Evolutionary conservation across 257 asterid genomes (phyloP), one percentile per base, ranked within the genome.

Genomic region (Scutellaria minor): DNA sequence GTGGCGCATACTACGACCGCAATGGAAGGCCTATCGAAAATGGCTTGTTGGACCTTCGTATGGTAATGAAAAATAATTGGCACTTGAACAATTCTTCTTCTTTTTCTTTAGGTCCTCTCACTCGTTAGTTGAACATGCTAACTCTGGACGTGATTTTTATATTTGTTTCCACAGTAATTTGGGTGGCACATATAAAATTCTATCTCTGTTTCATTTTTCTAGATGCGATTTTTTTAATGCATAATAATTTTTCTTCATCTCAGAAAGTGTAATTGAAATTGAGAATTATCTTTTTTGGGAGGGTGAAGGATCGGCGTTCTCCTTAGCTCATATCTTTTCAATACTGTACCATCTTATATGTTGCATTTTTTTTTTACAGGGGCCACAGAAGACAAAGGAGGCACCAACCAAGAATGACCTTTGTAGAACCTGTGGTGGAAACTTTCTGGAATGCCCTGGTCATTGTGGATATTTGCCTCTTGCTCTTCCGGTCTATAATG

Each of bases 1-100:
- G 64, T 4, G 95, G 95, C 12, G 52, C 8, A 45, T 89, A 91
- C 61, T 94, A 94, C 78, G 92, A 94, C 41, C 4, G 48, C 2
- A 20, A 0, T 39, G 78, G 66, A 71, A 77, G 74, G 77, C 96
- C 97, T 45, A 6, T 54, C 18, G 83, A 35, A 12, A 77, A 81
- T 65, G 98, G 98, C 51, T 83, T 94, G 87, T 81, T 94, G 53
- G 98, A 94, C 66, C 81, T 85, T 57, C 96, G 61, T 80, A 90
- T 94, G 97, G 98, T 94, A 18, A 18, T 18, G 0, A 18, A 18
- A 18, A 18, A 18, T 18, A 18, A 18, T 18, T 18, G 0, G 18
- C 18, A 18, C 18, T 18, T 18, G 18, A 18, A 18, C 18, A 18
- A 18, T 18, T 18, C 18, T 18, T 18, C 18, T 18, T 18, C 18